Conservation (phyloP, 2,329 filamentous ascomycete species). For the Ascomycota sp. region DNA sequence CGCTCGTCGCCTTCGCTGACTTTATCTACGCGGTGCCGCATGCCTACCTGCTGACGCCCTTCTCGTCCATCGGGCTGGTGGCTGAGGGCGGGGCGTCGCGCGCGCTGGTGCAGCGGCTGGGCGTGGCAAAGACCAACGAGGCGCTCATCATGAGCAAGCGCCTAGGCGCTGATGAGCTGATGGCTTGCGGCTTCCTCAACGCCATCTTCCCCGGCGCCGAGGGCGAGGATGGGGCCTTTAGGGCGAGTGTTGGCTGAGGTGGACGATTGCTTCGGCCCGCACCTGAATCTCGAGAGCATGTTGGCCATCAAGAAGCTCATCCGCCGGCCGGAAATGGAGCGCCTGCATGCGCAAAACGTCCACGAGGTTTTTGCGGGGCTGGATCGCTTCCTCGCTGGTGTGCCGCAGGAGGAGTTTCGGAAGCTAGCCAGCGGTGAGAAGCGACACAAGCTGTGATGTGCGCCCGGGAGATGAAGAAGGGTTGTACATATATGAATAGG, state of each 20-base stretch:
- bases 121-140: conserved; percentile 70
- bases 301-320: conserved; percentile 73
- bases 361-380: conserved; percentile 73
- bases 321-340: conserved; percentile 47
- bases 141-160: conserved; percentile 78
- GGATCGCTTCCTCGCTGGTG: conserved; percentile 56
- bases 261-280: conserved; percentile 56
- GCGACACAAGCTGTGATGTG: conserved; percentile 72
- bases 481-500: too few species aligned
- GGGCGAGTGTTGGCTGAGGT: conserved; percentile 56
- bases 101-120: conserved; percentile 62
- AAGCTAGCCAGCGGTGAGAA: conserved; percentile 77
- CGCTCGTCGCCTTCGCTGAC: conserved; percentile 64
- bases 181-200: conserved; percentile 67
- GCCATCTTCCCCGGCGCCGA: conserved; percentile 45
- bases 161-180: conserved; percentile 52
- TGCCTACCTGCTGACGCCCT: conserved; percentile 76
- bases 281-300: conserved; percentile 63
- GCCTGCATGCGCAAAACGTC: conserved; percentile 58
- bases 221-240: conserved; percentile 49
- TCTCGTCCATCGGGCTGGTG: conserved; percentile 74
- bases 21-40: conserved; percentile 77
- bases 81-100: conserved; percentile 67
- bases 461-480: too few species aligned
- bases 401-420: conserved; percentile 75